Base-by-base conservation (phyloP, 768 basidiomycete species). In the Cyathus striatus region DNA sequence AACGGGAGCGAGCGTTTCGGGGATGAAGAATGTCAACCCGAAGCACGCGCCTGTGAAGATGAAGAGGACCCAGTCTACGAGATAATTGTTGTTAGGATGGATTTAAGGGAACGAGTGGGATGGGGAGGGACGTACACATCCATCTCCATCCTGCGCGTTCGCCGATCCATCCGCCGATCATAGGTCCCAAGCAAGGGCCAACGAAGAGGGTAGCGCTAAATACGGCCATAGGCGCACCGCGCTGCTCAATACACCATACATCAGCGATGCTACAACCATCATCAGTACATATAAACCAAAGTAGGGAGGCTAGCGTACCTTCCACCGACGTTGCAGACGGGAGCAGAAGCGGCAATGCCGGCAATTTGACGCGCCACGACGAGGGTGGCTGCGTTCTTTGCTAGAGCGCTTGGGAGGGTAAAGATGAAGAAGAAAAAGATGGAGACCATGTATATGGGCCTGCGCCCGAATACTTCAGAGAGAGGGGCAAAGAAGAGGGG, bases 1-100 rank as follows among this genome's bases (percentile, higher is more conserved):
- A 4, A 68, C 57, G 2, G 76, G 72, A 0, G 70, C 69, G 38
- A 75, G 72, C 1, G 74, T 76, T 54, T 79, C 76, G 13, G 73
- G 73, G n/a, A 75, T 67, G 48, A 73, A 59, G 36, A 74, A 48
- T 3, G 66, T 60, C 30, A 70, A 50, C 39, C 61, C 23, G 49
- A 63, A 66, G 40, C 63, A 63, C 18, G 62, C 48, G 5, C 61
- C 65, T 6, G 64, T 55, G 46, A 73, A 66, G 52, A 72, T 68
- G 46, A 72, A 66, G 25, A 70, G 62, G 49, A 73, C 64, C 69
- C 72, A 73, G 49, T 71, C 27, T 30, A 30, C 27, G 27, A 30
- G 27, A 30, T 30, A 30, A 30, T 7, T n/a, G n/a, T n/a, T n/a
- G n/a, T n/a, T n/a, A n/a, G n/a, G n/a, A n/a, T n/a, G n/a, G n/a